Evolutionary conservation across 768 basidiomycete genomes (phyloP).

Genomic region (Kwoniella europaea): DNA sequence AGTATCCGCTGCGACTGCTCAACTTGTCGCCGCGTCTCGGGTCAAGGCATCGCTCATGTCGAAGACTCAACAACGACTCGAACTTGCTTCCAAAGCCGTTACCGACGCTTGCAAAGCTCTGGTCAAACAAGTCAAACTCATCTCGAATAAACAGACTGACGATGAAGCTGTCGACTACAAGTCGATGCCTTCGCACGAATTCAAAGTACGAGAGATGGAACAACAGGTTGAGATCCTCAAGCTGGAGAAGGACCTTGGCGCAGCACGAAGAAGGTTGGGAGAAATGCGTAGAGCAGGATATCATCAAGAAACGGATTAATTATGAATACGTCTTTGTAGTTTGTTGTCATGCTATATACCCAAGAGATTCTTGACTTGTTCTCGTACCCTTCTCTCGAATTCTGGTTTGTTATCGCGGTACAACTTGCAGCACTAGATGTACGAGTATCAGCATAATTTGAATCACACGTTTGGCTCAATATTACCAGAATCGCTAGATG

Average conservation of each 20-base stretch:
- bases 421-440: constrained; percentile 83
- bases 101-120: constrained; percentile 96
- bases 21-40: constrained; percentile 95
- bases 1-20: constrained; percentile 94
- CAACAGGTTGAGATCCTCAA: constrained; percentile 98
- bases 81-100: constrained; percentile 95
- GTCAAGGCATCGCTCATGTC: constrained; percentile 99
- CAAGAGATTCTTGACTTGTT: constrained; percentile 82
- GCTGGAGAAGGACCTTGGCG: constrained; percentile 92
- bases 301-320: constrained; percentile 49
- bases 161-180: constrained; percentile 85
- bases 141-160: constrained; percentile 79
- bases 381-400: constrained; percentile 83
- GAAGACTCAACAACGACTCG: constrained; percentile 94
- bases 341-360: constrained; percentile 60
- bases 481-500: neutral
- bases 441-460: neutral
- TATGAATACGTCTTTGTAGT: constrained; percentile 10
- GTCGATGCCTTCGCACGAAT: constrained; percentile 90
- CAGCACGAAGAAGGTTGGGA: constrained; percentile 56
- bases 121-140: constrained; percentile 93
- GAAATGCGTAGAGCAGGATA: constrained; percentile 58
- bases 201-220: constrained; percentile 98
- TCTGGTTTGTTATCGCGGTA: constrained; percentile 87
- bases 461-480: neutral